A percentile compares a stretch with the other conserved stretches of the same genome.
Evolutionary conservation across 257 asterid species (phyloP).

Genomic region (Capsicum rhomboideum): DNA sequence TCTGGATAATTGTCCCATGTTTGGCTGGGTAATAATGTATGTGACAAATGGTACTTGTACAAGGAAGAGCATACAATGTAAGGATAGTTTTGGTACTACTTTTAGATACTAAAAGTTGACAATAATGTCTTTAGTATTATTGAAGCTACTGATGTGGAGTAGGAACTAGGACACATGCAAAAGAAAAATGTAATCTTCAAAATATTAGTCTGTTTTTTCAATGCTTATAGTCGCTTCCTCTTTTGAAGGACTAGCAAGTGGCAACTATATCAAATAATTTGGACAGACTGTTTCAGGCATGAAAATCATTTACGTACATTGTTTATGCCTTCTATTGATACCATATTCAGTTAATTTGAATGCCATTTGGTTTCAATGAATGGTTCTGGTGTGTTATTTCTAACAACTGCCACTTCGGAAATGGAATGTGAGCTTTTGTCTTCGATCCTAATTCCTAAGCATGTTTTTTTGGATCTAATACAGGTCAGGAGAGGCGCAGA

Average conservation of each 20-base stretch:
- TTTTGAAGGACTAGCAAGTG: not conserved
- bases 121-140: not conserved
- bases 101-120: not conserved
- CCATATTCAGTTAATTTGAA: not conserved
- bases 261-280: not conserved
- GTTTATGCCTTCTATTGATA: not conserved
- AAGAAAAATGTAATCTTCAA: not conserved
- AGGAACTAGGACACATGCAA: not conserved
- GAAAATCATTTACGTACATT: not conserved
- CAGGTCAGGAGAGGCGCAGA: constrained; percentile 98
- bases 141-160: not conserved
- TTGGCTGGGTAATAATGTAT: not conserved
- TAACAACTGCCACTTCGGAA: not conserved
- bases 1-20: not conserved
- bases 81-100: not conserved
- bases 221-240: not conserved
- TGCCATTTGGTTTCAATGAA: not conserved
- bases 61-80: not conserved
- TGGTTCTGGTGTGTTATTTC: not conserved
- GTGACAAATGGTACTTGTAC: not conserved
- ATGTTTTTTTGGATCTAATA: constrained; percentile 2
- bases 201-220: not conserved
- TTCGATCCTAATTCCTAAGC: not conserved
- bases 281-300: not conserved
- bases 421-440: not conserved